phyloP scores from a whole-genome alignment of 768 basidiomycete species.

The Phlebiopsis flavidoalba region DNA sequence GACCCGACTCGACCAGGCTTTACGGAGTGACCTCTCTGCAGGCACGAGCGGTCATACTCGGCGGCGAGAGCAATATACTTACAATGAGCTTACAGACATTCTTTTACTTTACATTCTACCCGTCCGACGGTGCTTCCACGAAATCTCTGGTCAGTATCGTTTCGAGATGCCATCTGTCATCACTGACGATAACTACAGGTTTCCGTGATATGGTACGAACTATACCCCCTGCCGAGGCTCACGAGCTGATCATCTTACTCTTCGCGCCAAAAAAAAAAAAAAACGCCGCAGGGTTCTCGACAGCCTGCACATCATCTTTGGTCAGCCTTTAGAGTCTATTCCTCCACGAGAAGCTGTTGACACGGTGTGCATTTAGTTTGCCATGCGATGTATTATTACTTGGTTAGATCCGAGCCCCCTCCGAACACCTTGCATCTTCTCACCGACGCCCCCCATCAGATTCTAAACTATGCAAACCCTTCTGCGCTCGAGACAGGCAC shows the following conservation, averaged over 20 bases:
- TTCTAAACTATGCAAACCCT: slow-evolving; percentile 4
- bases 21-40: slow-evolving; percentile 8
- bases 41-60: background rate
- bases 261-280: too few species aligned
- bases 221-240: background rate
- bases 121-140: background rate
- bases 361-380: background rate
- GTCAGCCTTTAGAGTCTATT: background rate
- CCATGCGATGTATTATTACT: slow-evolving; percentile 11
- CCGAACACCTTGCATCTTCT: background rate
- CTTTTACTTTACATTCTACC: slow-evolving; percentile 10
- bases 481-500: background rate
- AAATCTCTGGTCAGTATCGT: slow-evolving; percentile 7
- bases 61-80: background rate
- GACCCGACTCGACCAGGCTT: background rate
- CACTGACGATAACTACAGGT: background rate
- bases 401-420: background rate
- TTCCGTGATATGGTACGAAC: slow-evolving; percentile 5
- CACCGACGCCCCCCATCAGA: background rate
- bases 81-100: slow-evolving; percentile 2
- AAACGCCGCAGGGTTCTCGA: slow-evolving; percentile 4
- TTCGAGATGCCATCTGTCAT: background rate
- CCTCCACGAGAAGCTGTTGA: background rate
- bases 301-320: slow-evolving; percentile 6
- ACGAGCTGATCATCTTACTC: background rate